These are phyloP conservation scores for Daldinia concentrica DNA, from an alignment of 495 filamentous ascomycete species.

Conservation along the genomic window DNA sequence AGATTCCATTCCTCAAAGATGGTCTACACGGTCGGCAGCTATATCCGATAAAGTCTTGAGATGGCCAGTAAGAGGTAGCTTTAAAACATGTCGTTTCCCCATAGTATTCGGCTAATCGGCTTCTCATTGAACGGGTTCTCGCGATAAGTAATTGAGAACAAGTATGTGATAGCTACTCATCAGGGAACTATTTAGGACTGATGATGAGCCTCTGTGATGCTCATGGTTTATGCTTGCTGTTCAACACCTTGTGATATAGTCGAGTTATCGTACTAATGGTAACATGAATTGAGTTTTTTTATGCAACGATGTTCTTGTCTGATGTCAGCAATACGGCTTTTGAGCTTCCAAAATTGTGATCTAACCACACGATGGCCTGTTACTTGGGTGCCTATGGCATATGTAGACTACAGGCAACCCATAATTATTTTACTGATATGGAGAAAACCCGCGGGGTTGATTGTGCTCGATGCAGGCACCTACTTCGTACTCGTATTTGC, in stretches of 20 bases:
- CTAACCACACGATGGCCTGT: background rate
- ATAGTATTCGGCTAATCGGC: background rate
- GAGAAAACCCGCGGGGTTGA: background rate
- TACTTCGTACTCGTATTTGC: background rate
- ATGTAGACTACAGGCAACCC: background rate
- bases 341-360: conserved; percentile 2
- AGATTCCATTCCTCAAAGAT: background rate
- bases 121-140: background rate
- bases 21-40: background rate
- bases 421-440: background rate
- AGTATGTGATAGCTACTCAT: background rate
- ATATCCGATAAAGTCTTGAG: background rate
- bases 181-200: no score
- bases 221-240: no score
- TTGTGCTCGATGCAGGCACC: background rate
- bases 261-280: no score
- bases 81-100: background rate
- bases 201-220: no score
- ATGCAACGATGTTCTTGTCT: background rate
- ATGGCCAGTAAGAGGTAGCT: background rate
- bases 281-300: no score
- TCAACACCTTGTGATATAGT: no score
- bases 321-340: conserved; percentile 4
- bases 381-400: background rate
- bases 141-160: background rate